These are phyloP conservation scores for Ajuga reptans DNA, from an alignment of 305 asterid species.

Conservation along the genomic window DNA sequence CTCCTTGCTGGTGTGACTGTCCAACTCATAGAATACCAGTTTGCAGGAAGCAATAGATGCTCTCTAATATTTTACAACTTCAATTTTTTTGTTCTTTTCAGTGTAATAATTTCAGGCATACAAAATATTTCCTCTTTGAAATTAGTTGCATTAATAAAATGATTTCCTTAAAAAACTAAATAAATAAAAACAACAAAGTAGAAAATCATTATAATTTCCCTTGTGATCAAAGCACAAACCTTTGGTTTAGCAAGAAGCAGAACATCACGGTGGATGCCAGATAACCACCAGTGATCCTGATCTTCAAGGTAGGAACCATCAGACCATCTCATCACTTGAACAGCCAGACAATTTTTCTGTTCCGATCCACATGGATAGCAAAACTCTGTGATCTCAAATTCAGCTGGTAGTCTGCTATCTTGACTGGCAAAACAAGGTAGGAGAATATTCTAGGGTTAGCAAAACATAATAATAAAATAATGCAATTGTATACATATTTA, in stretches of 20 bases:
- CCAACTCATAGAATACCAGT: background rate
- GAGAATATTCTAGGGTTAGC: conserved; percentile 3
- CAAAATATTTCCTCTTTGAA: background rate
- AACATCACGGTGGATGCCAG: conserved; percentile 98
- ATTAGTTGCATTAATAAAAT: background rate
- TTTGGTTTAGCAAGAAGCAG: conserved; percentile 78
- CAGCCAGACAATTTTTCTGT: conserved; percentile 68
- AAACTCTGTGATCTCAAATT: conserved; percentile 84
- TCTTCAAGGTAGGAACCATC: conserved; percentile 99
- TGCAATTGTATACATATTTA: background rate
- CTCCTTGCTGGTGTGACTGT: background rate
- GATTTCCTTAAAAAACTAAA: background rate
- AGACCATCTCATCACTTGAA: conserved; percentile 92
- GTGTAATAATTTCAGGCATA: background rate
- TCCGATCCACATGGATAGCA: conserved; percentile 78
- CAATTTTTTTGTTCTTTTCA: background rate
- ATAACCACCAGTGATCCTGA: conserved; percentile 99
- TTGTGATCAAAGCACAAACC: conserved; percentile 39
- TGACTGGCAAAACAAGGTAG: conserved; percentile 46
- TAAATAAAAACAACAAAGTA: background rate
- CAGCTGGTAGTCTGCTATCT: conserved; percentile 97
- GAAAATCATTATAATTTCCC: background rate
- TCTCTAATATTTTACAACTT: background rate
- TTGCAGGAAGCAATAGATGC: background rate
- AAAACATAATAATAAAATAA: background rate